Percentiles rank a stretch among this genome's conserved stretches.
These are phyloP conservation scores for Melampsora americana DNA, from an alignment of 1,284 basidiomycete genomes.

Conservation along the genomic window DNA sequence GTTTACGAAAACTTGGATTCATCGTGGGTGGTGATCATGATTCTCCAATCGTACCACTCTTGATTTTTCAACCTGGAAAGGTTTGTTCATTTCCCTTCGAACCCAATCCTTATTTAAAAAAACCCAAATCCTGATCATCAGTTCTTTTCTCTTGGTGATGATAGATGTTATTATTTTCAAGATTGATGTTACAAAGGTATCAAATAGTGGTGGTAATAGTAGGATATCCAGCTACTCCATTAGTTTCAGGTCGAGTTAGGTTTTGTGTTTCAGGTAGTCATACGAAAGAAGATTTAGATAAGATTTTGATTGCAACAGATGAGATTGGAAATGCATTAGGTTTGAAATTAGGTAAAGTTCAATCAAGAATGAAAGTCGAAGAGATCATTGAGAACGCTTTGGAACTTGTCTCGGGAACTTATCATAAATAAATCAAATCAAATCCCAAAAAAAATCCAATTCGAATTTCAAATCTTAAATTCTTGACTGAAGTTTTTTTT, in stretches of 20 bases:
- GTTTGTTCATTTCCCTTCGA: background rate
- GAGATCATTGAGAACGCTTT: slow-evolving; percentile 8
- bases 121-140: background rate
- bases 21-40: slow-evolving; percentile 54
- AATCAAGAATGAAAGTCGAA: background rate
- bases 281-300: slow-evolving; percentile 94
- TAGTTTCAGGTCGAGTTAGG: slow-evolving; percentile 81
- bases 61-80: slow-evolving; percentile 45
- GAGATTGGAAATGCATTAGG: slow-evolving; percentile 85
- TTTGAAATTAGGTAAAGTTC: slow-evolving; percentile 57
- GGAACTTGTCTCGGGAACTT: background rate
- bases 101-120: background rate
- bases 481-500: too few species aligned
- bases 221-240: slow-evolving; percentile 73
- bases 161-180: slow-evolving; percentile 51
- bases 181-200: slow-evolving; percentile 24
- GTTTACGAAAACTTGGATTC: slow-evolving; percentile 54
- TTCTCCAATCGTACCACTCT: slow-evolving; percentile 50
- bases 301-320: slow-evolving; percentile 79
- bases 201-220: slow-evolving; percentile 53
- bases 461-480: too few species aligned
- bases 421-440: too few species aligned
- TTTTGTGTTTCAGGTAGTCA: slow-evolving; percentile 94
- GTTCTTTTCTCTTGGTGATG: background rate
- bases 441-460: too few species aligned